These are phyloP conservation scores for Heterobasidion occidentale DNA, from an alignment of 1,284 basidiomycete genomes.

Conservation along the genomic window DNA sequence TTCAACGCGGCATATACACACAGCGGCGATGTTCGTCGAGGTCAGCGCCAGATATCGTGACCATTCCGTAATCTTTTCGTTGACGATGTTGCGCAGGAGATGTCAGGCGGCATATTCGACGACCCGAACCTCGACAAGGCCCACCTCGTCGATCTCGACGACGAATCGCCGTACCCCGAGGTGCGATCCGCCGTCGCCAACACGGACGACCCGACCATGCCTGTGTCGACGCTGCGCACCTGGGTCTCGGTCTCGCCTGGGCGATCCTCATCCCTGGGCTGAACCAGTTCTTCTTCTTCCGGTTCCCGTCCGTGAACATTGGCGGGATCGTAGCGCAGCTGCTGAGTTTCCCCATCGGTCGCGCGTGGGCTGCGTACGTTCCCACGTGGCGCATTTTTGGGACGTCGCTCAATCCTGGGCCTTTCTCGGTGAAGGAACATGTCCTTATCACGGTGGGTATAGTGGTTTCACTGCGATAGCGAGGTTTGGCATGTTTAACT, in stretches of 20 bases:
- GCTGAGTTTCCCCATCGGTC: slow-evolving; percentile 57
- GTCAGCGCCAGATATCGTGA: not conserved
- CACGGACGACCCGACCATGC: slow-evolving; percentile 55
- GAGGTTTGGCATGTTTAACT: slow-evolving; percentile 9
- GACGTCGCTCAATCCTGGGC: slow-evolving; percentile 49
- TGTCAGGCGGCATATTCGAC: slow-evolving; percentile 4
- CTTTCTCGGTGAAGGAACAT: slow-evolving; percentile 45
- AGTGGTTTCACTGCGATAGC: slow-evolving; percentile 19
- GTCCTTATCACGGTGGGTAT: slow-evolving; percentile 46
- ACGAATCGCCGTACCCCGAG: slow-evolving; percentile 50
- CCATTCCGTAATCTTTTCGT: too few species aligned
- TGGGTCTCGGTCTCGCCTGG: slow-evolving; percentile 49
- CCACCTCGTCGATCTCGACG: slow-evolving; percentile 8
- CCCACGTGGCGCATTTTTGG: slow-evolving; percentile 55
- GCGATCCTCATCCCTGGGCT: slow-evolving; percentile 35
- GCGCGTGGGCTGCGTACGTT: slow-evolving; percentile 46
- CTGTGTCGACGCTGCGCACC: slow-evolving; percentile 47
- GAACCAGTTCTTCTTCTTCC: slow-evolving; percentile 24
- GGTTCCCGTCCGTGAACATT: slow-evolving; percentile 10
- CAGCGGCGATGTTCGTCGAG: not conserved
- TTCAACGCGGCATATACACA: not conserved
- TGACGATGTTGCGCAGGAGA: not conserved
- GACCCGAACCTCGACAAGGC: slow-evolving; percentile 6
- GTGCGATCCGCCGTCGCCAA: slow-evolving; percentile 61
- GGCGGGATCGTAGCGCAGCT: slow-evolving; percentile 47